A percentile compares a stretch with the other conserved stretches of the same genome.
Evolutionary conservation across 306 rosid species (phyloP).

Genomic region (Rosa persica): DNA sequence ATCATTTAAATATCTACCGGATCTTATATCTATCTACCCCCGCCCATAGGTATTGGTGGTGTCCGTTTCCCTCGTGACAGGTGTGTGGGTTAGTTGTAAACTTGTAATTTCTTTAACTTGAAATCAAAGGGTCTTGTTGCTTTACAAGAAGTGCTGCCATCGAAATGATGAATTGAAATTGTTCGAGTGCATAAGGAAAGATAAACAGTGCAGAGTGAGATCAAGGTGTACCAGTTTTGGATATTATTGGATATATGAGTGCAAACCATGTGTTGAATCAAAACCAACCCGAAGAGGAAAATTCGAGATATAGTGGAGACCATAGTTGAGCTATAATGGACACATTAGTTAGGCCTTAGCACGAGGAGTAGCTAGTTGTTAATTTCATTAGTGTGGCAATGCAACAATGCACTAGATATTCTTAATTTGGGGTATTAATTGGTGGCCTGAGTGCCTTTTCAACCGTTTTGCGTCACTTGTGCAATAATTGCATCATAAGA

Average conservation of each 20-base stretch:
- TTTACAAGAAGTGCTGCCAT: slow-evolving; percentile 4
- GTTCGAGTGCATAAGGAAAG: not conserved
- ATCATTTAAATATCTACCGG: no score
- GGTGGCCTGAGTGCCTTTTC: not conserved
- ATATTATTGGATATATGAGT: not conserved
- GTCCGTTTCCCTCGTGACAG: not conserved
- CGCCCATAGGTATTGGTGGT: not conserved
- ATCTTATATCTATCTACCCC: not conserved
- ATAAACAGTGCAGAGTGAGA: not conserved
- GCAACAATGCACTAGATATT: not conserved
- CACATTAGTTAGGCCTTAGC: not conserved
- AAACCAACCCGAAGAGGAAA: not conserved
- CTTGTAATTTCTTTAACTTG: slow-evolving; percentile 4
- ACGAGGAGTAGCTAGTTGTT: not conserved
- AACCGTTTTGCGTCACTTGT: not conserved
- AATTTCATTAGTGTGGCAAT: not conserved
- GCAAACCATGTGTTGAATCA: slow-evolving; percentile 4
- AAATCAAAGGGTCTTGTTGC: slow-evolving; percentile 12
- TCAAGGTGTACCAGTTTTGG: not conserved
- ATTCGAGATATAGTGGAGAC: not conserved
- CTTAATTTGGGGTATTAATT: not conserved
- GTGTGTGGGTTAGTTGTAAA: not conserved
- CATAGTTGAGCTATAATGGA: not conserved
- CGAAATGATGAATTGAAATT: not conserved
- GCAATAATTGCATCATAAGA: no score